phyloP scores from a whole-genome alignment of 2,329 filamentous ascomycete genomes.

The Didymella sp. region DNA sequence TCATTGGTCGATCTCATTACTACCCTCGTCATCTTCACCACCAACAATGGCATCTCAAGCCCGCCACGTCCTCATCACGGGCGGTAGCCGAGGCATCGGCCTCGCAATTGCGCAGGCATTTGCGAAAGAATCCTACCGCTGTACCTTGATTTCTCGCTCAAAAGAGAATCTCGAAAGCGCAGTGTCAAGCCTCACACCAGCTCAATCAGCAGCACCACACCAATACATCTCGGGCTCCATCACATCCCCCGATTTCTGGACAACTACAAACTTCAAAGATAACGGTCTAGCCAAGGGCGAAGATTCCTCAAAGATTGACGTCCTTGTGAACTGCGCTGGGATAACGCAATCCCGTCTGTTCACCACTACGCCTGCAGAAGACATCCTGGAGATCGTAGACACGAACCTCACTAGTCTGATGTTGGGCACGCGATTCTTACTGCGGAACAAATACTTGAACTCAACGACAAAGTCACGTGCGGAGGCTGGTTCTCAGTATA shows the following conservation, averaged over 20 bases:
- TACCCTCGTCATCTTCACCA: not conserved
- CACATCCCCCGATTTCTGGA: slow-evolving; percentile 37
- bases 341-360: slow-evolving; percentile 71
- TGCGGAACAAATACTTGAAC: slow-evolving; percentile 40
- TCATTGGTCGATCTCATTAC: slow-evolving; percentile 33
- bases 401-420: slow-evolving; percentile 76
- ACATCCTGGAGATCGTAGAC: slow-evolving; percentile 66
- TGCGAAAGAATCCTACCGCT: slow-evolving; percentile 37
- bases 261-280: slow-evolving; percentile 15
- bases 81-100: slow-evolving; percentile 50
- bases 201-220: slow-evolving; percentile 25
- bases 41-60: slow-evolving; percentile 9
- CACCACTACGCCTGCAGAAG: slow-evolving; percentile 58
- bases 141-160: slow-evolving; percentile 44
- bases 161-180: slow-evolving; percentile 31
- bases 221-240: slow-evolving; percentile 41
- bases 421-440: slow-evolving; percentile 63
- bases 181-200: slow-evolving; percentile 26
- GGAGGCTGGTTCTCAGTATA: slow-evolving; percentile 45
- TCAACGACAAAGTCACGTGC: slow-evolving; percentile 8
- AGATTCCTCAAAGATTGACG: slow-evolving; percentile 31
- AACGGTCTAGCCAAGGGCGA: slow-evolving; percentile 2
- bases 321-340: slow-evolving; percentile 83
- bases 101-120: slow-evolving; percentile 48
- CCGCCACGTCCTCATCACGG: slow-evolving; percentile 48